Conservation (phyloP, 306 rosid species). For the Chamaecrista fasciculata region DNA sequence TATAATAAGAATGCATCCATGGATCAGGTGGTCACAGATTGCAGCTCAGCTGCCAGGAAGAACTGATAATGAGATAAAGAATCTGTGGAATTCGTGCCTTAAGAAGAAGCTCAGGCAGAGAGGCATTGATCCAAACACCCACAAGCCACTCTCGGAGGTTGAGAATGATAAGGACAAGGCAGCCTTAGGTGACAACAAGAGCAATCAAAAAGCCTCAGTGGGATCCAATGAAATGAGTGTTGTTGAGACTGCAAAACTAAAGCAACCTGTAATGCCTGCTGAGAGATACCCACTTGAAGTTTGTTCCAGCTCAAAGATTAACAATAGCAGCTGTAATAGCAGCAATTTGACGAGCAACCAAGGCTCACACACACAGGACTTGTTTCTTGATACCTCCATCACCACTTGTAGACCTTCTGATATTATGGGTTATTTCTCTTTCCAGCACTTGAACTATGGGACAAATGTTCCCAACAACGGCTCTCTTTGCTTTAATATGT, state of each 20-base stretch:
- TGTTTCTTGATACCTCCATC: constrained; percentile 54
- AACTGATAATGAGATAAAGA: constrained; percentile 91
- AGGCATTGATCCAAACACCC: constrained; percentile 93
- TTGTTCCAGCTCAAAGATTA: constrained; percentile 39
- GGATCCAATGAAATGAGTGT: constrained; percentile 51
- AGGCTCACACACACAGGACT: constrained; percentile 56
- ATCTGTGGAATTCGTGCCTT: constrained; percentile 92
- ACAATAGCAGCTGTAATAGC: constrained; percentile 32
- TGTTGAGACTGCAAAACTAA: constrained; percentile 34
- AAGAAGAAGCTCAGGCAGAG: constrained; percentile 92
- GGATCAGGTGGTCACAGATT: constrained; percentile 96
- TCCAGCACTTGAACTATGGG: constrained; percentile 48
- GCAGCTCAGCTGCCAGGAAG: constrained; percentile 94
- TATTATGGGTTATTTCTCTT: constrained; percentile 54
- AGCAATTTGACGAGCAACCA: constrained; percentile 29
- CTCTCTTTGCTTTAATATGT: constrained; percentile 48
- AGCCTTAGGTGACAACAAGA: constrained; percentile 41
- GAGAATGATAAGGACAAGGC: constrained; percentile 45
- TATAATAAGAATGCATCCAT: too few species aligned
- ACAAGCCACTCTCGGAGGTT: constrained; percentile 65
- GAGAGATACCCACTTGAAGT: constrained; percentile 49
- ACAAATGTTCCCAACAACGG: constrained; percentile 41
- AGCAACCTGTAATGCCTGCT: constrained; percentile 25
- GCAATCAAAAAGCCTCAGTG: constrained; percentile 50
- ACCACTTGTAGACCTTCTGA: constrained; percentile 54